Base-by-base conservation (phyloP, 1,284 basidiomycete species). In the Ustilago curta region DNA sequence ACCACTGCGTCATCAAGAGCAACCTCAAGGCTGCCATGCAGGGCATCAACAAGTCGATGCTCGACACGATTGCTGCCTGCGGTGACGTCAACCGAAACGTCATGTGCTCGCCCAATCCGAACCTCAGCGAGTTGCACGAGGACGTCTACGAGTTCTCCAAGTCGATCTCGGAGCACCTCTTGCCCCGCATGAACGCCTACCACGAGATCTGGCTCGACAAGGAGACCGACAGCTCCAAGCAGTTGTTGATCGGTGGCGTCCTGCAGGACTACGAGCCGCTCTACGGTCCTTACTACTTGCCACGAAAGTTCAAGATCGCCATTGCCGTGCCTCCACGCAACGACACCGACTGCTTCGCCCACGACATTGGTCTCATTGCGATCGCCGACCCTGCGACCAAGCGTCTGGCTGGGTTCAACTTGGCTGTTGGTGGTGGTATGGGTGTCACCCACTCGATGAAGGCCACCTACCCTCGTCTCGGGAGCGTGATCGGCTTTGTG, bases 381-480 rank as follows among this genome's bases (percentile, higher is more conserved):
- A 93, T 97, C 74, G 89, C 93, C 18, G 90, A 91, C 80, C 86
- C 88, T 51, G 44, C 61, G 27, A 80, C 81, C 78, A 82, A 78
- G 65, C 73, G 84, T 53, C 79, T 87, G 16, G 76, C 81, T 25
- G 86, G 86, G 39, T 87, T 86, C 83, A 87, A 87, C 80, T 76
- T 87, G 42, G 70, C 80, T 6, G 79, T 86, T 18, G 86, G 96
- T 79, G 96, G 96, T 83, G 97, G 96, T 64, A 99, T 99, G 96
- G 96, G 96, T 86, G 96, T 99, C 49, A 98, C 96, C 0, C 95
- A 99, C 85, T 94, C 93, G 56, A 97, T 94, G 89, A 99, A 98
- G 88, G 95, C 96, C 88, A 99, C 96, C 0, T 99, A 99, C 86
- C 97, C 97, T 48, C 91, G 97, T 70, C 86, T 92, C 44, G 95